Evolutionary conservation across 768 basidiomycete genomes (phyloP), one percentile per base, ranked within the genome.

Genomic region (Punctularia strigosozonata): DNA sequence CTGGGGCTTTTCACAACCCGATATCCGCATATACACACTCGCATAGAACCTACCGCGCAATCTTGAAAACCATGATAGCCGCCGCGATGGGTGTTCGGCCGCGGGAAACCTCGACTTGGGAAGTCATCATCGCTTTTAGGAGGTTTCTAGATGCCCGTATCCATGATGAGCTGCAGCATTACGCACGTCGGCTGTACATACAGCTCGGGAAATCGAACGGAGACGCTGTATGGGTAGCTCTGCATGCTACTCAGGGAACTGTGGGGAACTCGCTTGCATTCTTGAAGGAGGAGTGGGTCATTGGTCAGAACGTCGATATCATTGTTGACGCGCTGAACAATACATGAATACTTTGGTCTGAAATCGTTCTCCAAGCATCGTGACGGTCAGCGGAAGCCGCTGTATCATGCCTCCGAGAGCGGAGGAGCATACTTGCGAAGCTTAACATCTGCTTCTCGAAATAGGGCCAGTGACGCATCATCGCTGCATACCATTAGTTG

Each of bases 151-250:
- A 77, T 38, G 51, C 50, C 2, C 59, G 69, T 37, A 73, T 71
- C 4, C 80, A 95, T 43, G 71, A 71, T 36, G 90, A 90, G 49
- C 61, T 97, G 14, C 87, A 88, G 50, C 49, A 50, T 2, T 68
- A 61, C 50, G 87, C 85, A 12, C 65, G 71, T 43, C 61, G 68
- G 19, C 53, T 97, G 37, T 95, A 84, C 56, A 42, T 52, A 3
- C 71, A 70, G 14, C 63, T 89, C 28, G 69, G 61, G 19, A 60
- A 50, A 45, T 63, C 71, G 18, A 86, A 95, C 49, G 67, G 68
- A 18, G 92, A 97, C 59, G 74, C 77, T 2, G 80, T 92, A 4
- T 97, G 92, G 92, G 53, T 91, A 35, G 76, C 69, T 5, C 60
- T 98, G 42, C 57, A 58, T 32, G 68, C 69, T 12, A 83, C 82